phyloP scores from a whole-genome alignment of 2,329 filamentous ascomycete genomes.

The Aspergillus ochraceoroseus region DNA sequence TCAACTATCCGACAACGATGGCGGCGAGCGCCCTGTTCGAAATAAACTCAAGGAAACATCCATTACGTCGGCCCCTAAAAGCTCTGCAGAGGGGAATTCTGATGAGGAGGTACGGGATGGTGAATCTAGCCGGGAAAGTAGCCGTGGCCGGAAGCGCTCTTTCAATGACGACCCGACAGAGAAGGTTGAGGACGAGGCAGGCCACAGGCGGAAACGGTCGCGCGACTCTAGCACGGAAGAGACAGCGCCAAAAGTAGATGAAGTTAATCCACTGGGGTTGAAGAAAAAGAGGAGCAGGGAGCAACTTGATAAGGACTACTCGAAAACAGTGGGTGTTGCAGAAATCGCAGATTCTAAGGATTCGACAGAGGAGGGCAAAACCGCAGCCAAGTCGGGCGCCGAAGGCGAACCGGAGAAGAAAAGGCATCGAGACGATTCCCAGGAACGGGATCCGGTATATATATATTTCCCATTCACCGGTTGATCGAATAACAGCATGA shows the following conservation, averaged over 20 bases:
- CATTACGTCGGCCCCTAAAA: constrained; percentile 44
- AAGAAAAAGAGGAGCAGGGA: constrained; percentile 46
- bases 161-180: constrained; percentile 32
- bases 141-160: constrained; percentile 35
- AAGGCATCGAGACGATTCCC: constrained; percentile 41
- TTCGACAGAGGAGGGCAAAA: constrained; percentile 11
- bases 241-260: constrained; percentile 13
- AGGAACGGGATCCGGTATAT: constrained; percentile 34
- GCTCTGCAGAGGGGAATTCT: constrained; percentile 12
- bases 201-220: constrained; percentile 41
- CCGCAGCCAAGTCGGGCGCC: constrained; percentile 15
- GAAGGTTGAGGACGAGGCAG: constrained; percentile 28
- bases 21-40: constrained; percentile 54
- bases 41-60: constrained; percentile 59
- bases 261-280: constrained; percentile 30
- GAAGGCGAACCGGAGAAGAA: constrained; percentile 43
- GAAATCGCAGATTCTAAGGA: constrained; percentile 20
- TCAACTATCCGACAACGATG: constrained; percentile 37
- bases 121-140: constrained; percentile 21
- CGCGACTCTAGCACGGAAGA: constrained; percentile 40
- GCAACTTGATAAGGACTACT: constrained; percentile 38
- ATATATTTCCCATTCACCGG: not conserved
- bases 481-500: not conserved
- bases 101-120: constrained; percentile 12
- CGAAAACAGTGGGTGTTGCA: constrained; percentile 19